phyloP scores from a whole-genome alignment of 2,329 filamentous ascomycete genomes.

The Domatiomyces globalis region DNA sequence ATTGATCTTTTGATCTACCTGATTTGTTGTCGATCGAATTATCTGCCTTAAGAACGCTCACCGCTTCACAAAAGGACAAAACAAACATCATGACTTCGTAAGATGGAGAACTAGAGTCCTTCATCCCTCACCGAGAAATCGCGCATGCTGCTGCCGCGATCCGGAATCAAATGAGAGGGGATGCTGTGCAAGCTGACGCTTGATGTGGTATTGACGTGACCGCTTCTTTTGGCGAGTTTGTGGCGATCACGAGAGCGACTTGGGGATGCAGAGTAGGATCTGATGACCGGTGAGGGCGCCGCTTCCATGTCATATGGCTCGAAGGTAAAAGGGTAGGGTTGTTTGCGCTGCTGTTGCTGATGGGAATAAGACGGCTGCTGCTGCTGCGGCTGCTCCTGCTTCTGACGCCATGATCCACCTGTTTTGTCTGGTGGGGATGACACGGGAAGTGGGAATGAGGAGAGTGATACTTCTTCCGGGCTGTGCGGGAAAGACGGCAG shows the following conservation, averaged over 20 bases:
- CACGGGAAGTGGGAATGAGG: neutral
- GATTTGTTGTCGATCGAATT: too few species aligned
- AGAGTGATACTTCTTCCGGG: neutral
- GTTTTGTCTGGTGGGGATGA: neutral
- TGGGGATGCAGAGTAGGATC: neutral
- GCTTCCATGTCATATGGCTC: neutral
- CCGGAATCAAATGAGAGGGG: slow-evolving; percentile 15
- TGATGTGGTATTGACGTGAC: neutral
- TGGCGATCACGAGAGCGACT: neutral
- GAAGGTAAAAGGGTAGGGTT: neutral
- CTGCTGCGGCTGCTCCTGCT: neutral
- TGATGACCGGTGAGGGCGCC: neutral
- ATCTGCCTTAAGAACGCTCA: neutral
- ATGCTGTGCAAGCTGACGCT: slow-evolving; percentile 13
- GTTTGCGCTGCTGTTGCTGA: neutral
- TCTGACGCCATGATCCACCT: neutral
- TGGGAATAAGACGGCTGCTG: neutral
- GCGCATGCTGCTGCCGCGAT: slow-evolving; percentile 14
- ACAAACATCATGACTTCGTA: neutral
- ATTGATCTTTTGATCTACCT: too few species aligned
- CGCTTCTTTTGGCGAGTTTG: neutral
- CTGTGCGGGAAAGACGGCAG: neutral
- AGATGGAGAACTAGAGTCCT: neutral
- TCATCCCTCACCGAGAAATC: slow-evolving; percentile 10
- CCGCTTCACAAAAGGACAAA: neutral